These are phyloP conservation scores for Puccinia novopanici DNA, from an alignment of 1,284 basidiomycete genomes.

Conservation along the genomic window DNA sequence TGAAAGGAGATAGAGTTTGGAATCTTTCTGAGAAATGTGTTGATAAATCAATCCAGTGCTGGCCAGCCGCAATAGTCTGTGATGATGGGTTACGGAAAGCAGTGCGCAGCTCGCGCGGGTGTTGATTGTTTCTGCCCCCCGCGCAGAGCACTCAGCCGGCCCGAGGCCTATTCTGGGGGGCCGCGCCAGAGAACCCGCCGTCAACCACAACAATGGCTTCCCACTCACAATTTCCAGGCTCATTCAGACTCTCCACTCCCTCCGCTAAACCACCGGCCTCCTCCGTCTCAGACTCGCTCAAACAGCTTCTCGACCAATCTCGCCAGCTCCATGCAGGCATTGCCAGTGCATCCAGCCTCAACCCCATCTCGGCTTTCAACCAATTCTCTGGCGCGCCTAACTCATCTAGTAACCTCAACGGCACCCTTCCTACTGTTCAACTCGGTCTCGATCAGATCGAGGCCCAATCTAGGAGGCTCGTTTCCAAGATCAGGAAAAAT, in stretches of 20 bases:
- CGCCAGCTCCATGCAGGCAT: constrained; percentile 53
- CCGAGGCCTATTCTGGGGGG: no score
- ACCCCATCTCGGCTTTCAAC: constrained; percentile 24
- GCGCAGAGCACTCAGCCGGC: no score
- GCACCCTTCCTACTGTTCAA: constrained; percentile 71
- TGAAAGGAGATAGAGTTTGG: no score
- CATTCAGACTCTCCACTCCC: constrained; percentile 47
- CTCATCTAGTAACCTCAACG: constrained; percentile 66
- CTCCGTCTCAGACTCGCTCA: no score
- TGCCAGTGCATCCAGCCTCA: constrained; percentile 18
- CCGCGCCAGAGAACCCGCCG: no score
- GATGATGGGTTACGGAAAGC: no score
- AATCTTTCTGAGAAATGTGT: no score
- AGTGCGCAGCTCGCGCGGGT: no score
- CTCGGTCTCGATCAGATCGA: constrained; percentile 90
- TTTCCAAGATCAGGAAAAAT: constrained; percentile 65
- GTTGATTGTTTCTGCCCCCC: no score
- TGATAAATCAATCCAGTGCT: no score
- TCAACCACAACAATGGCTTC: constrained; percentile 5
- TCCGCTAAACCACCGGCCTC: constrained; percentile 33
- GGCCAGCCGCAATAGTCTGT: no score
- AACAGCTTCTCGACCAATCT: constrained; percentile 56
- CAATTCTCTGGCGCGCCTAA: constrained; percentile 54
- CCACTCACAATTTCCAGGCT: constrained; percentile 13
- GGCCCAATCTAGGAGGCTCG: constrained; percentile 76